Percentiles rank a stretch among this genome's conserved stretches.
Conservation (phyloP, 2,329 filamentous ascomycete genomes). For the Beauveria scarabaeidicola region DNA sequence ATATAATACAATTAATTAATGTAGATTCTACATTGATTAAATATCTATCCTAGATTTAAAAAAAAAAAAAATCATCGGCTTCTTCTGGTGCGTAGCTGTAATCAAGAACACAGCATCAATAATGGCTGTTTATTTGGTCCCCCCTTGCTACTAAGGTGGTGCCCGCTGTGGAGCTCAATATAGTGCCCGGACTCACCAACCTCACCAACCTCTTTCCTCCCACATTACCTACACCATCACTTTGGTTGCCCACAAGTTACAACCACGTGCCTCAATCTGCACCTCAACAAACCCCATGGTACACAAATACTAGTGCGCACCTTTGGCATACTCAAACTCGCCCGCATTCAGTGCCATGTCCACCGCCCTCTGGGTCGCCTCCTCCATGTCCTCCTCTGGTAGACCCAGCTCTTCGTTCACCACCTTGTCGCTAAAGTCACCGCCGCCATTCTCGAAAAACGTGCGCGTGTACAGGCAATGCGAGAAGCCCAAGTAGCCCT, state of each 20-base stretch:
- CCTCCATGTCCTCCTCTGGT: constrained; percentile 50
- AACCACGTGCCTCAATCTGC: neutral
- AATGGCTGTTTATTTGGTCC: too few species aligned
- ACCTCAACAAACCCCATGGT: neutral
- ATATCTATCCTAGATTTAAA: too few species aligned
- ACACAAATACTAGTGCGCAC: neutral
- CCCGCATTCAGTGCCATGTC: constrained; percentile 24
- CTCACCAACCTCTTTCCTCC: neutral
- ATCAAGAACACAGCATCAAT: too few species aligned
- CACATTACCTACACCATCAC: neutral
- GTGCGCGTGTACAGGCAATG: constrained; percentile 46
- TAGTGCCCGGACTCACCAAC: neutral
- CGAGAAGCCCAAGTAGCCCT: constrained; percentile 30
- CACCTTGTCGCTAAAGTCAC: constrained; percentile 33
- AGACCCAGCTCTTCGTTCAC: constrained; percentile 48
- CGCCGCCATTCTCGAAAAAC: constrained; percentile 38
- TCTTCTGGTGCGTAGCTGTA: too few species aligned
- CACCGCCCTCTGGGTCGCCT: constrained; percentile 41
- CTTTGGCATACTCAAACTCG: neutral
- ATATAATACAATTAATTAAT: too few species aligned
- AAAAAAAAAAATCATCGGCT: too few species aligned
- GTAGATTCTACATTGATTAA: too few species aligned
- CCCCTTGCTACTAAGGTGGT: too few species aligned
- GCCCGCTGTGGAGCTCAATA: neutral
- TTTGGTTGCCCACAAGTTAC: too few species aligned